Evolutionary conservation across 805 yeast species (phyloP).

Genomic region (Suhomyces prunicola): DNA sequence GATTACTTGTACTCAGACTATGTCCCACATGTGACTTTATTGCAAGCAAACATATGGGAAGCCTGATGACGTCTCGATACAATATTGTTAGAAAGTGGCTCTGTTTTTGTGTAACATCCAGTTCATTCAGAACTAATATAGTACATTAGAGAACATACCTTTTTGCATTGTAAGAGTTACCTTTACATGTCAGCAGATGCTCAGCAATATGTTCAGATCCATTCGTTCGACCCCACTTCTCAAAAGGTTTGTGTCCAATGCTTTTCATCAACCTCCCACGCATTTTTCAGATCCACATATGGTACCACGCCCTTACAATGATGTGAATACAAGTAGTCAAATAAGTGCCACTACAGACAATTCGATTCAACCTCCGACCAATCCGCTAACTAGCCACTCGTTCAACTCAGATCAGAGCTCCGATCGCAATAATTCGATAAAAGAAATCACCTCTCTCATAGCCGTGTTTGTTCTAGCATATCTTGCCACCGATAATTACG

Average conservation of each 20-base stretch:
- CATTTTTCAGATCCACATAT: constrained; percentile 1
- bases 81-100: background rate
- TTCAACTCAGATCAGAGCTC: background rate
- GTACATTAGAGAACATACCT: background rate
- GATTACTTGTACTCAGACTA: no score
- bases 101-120: background rate
- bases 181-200: background rate
- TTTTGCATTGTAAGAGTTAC: background rate
- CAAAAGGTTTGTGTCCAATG: background rate
- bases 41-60: background rate
- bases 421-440: constrained; percentile 13
- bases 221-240: background rate
- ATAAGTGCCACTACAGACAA: background rate
- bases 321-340: background rate
- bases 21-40: background rate
- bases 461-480: constrained; percentile 45
- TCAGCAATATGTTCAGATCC: background rate
- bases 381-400: background rate
- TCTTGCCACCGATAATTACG: constrained; percentile 52
- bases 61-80: background rate
- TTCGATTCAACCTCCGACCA: background rate
- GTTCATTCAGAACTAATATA: background rate
- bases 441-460: constrained; percentile 41
- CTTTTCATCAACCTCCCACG: background rate
- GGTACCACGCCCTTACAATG: background rate